Evolutionary conservation across 1,139 yeast species (phyloP), one percentile per base, ranked within the genome.

Genomic region (Kluyveromyces marxianus): DNA sequence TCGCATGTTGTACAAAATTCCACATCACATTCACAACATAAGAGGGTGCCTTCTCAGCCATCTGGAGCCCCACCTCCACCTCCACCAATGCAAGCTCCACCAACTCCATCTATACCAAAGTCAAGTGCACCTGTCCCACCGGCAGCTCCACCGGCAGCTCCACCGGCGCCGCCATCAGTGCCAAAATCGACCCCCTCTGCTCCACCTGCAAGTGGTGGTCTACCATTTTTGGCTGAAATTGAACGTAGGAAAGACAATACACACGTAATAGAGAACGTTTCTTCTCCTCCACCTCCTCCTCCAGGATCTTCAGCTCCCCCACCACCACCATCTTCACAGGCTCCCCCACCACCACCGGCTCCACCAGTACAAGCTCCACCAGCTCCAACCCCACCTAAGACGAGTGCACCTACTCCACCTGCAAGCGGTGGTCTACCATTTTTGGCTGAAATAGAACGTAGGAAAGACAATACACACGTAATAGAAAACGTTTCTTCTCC

Each of bases 161-260:
- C 50, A 29, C 49, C 54, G 6, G 41, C 48, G 2, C 35, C 55
- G 24, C 49, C 50, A 21, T 45, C 57, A 7, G 47, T 55, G 7
- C 56, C 59, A 5, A 37, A 49, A 14, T 42, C 54, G 31, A n/a
- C 34, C 4, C 34, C 34, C n/a, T 21, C n/a, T 32, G 21, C n/a
- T 10, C n/a, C 34, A 32, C 14, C 34, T 10, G 8, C 28, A 3
- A 28, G 39, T 21, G 35, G 37, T 41, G 40, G 31, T 32, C 14
- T 74, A 10, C 77, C 79, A 7, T 75, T 75, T 53, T 63, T 75
- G 45, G 71, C 76, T 2, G 72, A 74, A 48, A 74, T 75, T 44
- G 72, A 74, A 51, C 67, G 72, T 3, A 71, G 69, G 51, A 63
- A 79, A 55, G 69, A 70, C 49, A 76, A 74, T 31, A 45, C 66